Conservation (phyloP, 2,329 filamentous ascomycete genomes). For the Fusarium newnesense region DNA sequence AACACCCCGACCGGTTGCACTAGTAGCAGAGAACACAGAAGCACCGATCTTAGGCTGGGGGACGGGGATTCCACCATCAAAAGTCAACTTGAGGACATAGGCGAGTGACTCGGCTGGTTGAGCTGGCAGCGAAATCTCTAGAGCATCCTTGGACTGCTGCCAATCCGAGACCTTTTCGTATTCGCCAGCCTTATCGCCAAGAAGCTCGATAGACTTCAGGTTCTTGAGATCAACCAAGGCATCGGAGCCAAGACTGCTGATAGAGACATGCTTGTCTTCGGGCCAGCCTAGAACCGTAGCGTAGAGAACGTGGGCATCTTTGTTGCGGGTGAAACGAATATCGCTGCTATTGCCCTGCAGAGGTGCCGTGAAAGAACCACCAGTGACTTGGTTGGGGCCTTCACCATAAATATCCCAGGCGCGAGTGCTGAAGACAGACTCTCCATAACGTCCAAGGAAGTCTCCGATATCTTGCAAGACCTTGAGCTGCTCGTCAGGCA, state of each 20-base stretch:
- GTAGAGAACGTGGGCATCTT: background rate
- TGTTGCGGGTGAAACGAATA: slow-evolving; percentile 14
- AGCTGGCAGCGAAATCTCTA: background rate
- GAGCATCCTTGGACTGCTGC: slow-evolving; percentile 6
- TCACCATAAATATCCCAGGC: slow-evolving; percentile 16
- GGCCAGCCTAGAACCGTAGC: slow-evolving; percentile 15
- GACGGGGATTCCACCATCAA: background rate
- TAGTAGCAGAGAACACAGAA: background rate
- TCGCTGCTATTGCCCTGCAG: slow-evolving; percentile 14
- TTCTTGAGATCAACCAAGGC: background rate
- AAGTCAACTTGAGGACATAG: background rate
- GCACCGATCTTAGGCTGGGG: background rate
- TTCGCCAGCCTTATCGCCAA: background rate
- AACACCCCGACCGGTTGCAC: background rate
- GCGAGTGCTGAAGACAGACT: background rate
- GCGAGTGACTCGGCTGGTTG: slow-evolving; percentile 1
- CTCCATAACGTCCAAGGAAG: slow-evolving; percentile 5
- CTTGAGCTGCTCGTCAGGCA: slow-evolving; percentile 7
- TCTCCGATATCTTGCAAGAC: slow-evolving; percentile 5
- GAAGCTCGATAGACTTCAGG: background rate
- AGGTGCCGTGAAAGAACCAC: slow-evolving; percentile 6
- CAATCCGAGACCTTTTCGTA: background rate
- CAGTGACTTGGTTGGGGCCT: slow-evolving; percentile 5
- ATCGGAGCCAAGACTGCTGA: background rate
- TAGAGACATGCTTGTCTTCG: background rate